Evolutionary conservation across 163 green algal species (phyloP).

Genomic region (Chloromonas sp.): DNA sequence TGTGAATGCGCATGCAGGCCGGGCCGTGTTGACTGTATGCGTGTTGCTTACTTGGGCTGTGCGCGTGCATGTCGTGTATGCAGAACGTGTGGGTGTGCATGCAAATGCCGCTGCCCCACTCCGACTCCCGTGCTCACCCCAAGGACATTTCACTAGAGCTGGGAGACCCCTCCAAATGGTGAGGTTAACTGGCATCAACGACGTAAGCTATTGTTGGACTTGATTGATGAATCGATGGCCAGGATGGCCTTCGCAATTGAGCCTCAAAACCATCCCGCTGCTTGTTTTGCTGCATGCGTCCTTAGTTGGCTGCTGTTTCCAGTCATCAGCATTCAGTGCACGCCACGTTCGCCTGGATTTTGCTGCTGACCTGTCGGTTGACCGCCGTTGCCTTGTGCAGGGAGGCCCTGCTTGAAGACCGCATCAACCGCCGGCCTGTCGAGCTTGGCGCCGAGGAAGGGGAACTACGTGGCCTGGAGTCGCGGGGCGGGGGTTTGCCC

Average conservation of each 20-base stretch:
- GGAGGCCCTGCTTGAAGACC: conserved; percentile 46
- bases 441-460: conserved; percentile 8
- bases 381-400: not conserved
- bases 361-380: too few species aligned
- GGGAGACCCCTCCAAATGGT: conserved; percentile 43
- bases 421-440: not conserved
- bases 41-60: not conserved
- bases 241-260: too few species aligned
- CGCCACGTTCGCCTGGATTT: too few species aligned
- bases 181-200: not conserved
- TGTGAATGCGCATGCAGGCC: too few species aligned
- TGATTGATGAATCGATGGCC: too few species aligned
- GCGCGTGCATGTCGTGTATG: not conserved
- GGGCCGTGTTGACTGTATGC: too few species aligned
- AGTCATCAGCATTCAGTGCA: too few species aligned
- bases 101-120: conserved; percentile 52
- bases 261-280: too few species aligned
- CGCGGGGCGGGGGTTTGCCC: not conserved
- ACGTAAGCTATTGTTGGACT: too few species aligned
- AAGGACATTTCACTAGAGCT: conserved; percentile 56
- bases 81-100: conserved; percentile 83
- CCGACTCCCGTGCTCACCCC: conserved; percentile 41
- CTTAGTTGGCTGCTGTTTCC: too few species aligned
- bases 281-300: too few species aligned
- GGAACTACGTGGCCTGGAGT: conserved; percentile 2